Evolutionary conservation across 148 eudicot genomes (phyloP).

Genomic region (Dysphania ambrosioides): DNA sequence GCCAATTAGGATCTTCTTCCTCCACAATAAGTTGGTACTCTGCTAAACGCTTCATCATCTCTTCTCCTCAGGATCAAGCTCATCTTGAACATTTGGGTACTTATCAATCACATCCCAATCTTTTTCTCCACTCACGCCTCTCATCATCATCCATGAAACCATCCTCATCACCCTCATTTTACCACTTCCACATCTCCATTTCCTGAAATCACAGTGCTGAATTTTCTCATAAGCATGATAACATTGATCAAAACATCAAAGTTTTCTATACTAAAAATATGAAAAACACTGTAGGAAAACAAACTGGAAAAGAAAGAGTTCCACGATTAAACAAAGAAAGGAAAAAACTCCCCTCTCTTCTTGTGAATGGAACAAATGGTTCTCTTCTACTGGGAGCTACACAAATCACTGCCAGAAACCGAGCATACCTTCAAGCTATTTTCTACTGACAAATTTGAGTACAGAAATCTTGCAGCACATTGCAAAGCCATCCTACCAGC

Average conservation of each 20-base stretch:
- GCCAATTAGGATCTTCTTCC: constrained; percentile 98
- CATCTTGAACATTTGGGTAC: constrained; percentile 60
- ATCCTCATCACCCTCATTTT: constrained; percentile 36
- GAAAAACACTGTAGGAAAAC: constrained; percentile 1
- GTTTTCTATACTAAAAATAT: background rate
- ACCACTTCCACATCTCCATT: constrained; percentile 34
- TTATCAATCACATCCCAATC: constrained; percentile 63
- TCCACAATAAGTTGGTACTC: constrained; percentile 93
- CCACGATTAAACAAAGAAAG: constrained; percentile 15
- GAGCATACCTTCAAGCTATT: constrained; percentile 21
- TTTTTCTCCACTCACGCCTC: constrained; percentile 79
- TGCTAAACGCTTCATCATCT: constrained; percentile 76
- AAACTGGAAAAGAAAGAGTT: constrained; percentile 30
- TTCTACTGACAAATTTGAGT: constrained; percentile 15
- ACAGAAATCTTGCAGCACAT: constrained; percentile 22
- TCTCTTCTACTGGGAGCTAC: constrained; percentile 15
- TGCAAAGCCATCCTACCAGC: constrained; percentile 43
- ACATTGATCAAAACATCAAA: background rate
- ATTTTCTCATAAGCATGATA: constrained; percentile 25
- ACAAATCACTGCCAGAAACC: background rate
- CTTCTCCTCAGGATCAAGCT: constrained; percentile 62
- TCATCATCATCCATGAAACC: constrained; percentile 70
- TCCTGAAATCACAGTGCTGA: constrained; percentile 38
- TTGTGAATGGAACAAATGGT: constrained; percentile 10
- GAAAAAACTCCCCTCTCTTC: constrained; percentile 12